A percentile compares a stretch with the other conserved stretches of the same genome.
Conservation (phyloP, 352 stramenopile species). For the Thraustochytrium sp. region DNA sequence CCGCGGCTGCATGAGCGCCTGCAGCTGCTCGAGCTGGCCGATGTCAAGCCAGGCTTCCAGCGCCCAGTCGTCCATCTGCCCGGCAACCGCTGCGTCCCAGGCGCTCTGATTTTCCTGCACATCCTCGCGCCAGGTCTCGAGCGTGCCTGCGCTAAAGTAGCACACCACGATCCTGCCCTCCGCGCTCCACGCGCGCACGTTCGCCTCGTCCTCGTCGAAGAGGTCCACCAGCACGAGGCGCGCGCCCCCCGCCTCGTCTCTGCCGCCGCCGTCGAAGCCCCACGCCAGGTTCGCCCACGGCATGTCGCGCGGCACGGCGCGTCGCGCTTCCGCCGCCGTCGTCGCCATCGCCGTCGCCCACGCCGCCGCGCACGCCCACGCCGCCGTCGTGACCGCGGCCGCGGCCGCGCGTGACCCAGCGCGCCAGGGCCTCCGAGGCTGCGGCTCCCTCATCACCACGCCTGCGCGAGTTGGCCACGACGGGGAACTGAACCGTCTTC, state of each 20-base stretch:
- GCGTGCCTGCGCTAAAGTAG: conserved; percentile 62
- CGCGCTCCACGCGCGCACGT: not conserved
- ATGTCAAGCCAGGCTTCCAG: conserved; percentile 46
- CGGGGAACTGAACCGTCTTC: too few relatives aligned
- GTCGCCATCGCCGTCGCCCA: not conserved
- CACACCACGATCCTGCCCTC: conserved; percentile 54
- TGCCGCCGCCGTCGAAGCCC: not conserved
- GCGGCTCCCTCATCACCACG: too few relatives aligned
- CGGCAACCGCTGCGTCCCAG: conserved; percentile 45
- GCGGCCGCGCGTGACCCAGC: too few relatives aligned
- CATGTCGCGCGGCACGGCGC: not conserved
- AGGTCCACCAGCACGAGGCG: conserved; percentile 10
- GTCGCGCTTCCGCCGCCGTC: not conserved
- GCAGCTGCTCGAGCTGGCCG: conserved; percentile 49
- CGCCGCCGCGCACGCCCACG: too few relatives aligned
- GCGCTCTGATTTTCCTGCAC: conserved; percentile 14
- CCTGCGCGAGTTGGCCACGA: too few relatives aligned
- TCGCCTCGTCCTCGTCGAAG: not conserved
- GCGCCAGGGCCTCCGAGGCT: too few relatives aligned
- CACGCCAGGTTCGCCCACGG: conserved; percentile 32
- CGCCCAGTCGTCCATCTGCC: conserved; percentile 53
- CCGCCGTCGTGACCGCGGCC: too few relatives aligned
- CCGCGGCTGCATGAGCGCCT: conserved; percentile 55
- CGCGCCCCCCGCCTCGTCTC: not conserved
- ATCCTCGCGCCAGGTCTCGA: conserved; percentile 58